Conservation (phyloP, 768 basidiomycete species). For the Agaricus sinodeliciosus region DNA sequence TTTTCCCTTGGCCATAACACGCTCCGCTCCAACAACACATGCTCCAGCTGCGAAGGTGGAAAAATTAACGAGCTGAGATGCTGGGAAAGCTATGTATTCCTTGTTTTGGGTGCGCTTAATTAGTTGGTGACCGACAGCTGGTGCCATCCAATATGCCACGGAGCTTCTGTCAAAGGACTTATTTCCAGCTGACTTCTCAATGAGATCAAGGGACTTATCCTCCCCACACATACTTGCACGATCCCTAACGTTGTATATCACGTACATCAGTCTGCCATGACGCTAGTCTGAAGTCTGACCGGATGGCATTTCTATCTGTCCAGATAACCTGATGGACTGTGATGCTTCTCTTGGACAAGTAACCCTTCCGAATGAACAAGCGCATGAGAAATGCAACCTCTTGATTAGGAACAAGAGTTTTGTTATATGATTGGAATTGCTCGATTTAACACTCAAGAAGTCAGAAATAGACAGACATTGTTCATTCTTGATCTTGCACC, state of each 20-base stretch:
- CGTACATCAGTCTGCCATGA: too few relatives aligned
- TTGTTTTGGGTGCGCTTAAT: neutral
- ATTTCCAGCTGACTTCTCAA: neutral
- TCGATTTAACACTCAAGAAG: neutral
- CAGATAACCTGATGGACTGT: neutral
- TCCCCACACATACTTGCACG: too few relatives aligned
- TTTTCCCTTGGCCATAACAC: neutral
- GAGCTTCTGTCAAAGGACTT: neutral
- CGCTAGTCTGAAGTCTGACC: too few relatives aligned
- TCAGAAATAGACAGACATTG: neutral
- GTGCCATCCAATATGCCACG: conserved; percentile 6
- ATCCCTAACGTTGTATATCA: too few relatives aligned
- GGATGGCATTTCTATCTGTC: neutral
- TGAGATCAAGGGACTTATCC: too few relatives aligned
- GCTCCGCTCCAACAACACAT: neutral
- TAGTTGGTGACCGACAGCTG: neutral
- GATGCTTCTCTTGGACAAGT: neutral
- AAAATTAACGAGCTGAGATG: neutral
- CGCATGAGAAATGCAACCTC: neutral
- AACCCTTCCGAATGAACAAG: neutral
- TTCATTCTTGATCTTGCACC: neutral
- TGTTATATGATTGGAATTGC: neutral
- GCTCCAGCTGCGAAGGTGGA: neutral
- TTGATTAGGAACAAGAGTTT: conserved; percentile 8
- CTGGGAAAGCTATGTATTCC: neutral